Evolutionary conservation across 192 early-diverging fungal species (phyloP).

Genomic region (Coemansia sp.): DNA sequence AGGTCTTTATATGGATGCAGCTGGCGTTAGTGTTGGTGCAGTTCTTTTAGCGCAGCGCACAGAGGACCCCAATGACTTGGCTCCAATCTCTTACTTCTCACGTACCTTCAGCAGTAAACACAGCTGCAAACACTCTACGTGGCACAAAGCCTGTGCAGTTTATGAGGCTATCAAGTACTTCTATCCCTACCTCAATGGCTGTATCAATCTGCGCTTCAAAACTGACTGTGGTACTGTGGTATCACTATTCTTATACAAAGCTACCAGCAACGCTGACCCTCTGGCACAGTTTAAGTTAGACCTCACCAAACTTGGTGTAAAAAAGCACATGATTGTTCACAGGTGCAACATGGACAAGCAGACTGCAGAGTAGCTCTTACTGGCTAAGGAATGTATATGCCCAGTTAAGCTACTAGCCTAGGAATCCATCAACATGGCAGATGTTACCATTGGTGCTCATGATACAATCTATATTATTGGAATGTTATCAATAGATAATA

Average conservation of each 20-base stretch:
- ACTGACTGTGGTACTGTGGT: constrained; percentile 21
- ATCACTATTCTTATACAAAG: constrained; percentile 5
- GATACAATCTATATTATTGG: constrained; percentile 8
- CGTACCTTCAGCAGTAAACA: no score
- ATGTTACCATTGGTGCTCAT: constrained; percentile 1
- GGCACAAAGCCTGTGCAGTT: constrained; percentile 20
- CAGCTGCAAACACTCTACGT: constrained; percentile 21
- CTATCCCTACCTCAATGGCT: constrained; percentile 28
- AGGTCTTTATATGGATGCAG: no score
- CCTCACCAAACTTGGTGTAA: constrained; percentile 13
- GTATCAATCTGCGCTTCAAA: constrained; percentile 16
- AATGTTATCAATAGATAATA: neutral
- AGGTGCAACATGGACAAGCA: neutral
- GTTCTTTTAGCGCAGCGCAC: constrained; percentile 13
- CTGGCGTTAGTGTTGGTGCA: no score
- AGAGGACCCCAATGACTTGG: constrained; percentile 10
- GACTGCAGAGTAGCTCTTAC: constrained; percentile 19
- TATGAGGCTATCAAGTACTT: constrained; percentile 19
- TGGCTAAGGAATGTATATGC: constrained; percentile 2
- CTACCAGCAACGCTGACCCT: constrained; percentile 3
- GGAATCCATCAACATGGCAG: neutral
- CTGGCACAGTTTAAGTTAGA: neutral
- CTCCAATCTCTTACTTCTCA: constrained; percentile 28
- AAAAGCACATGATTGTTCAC: constrained; percentile 18
- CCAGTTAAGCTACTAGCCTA: neutral